Percentiles rank a stretch among this genome's conserved stretches.
phyloP scores from a whole-genome alignment of 306 rosid species.

The Lathyrus aphaca region DNA sequence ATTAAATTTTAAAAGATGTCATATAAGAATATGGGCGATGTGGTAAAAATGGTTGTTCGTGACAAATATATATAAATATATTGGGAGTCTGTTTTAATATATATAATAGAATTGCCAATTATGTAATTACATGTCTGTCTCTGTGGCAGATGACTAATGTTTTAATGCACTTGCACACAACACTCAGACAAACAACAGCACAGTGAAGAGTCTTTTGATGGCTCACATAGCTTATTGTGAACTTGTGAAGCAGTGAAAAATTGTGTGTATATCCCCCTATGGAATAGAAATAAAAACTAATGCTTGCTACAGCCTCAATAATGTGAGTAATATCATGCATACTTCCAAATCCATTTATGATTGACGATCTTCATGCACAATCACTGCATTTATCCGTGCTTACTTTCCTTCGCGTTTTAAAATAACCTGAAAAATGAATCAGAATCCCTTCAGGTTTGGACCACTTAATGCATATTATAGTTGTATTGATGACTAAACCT shows the following conservation, averaged over 20 bases:
- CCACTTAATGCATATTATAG: neutral
- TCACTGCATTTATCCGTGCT: slow-evolving; percentile 27
- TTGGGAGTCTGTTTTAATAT: too few relatives aligned
- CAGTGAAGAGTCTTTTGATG: slow-evolving; percentile 20
- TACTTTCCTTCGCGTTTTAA: slow-evolving; percentile 24
- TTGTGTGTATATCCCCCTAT: slow-evolving; percentile 1
- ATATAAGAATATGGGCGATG: too few relatives aligned
- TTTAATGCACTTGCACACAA: slow-evolving; percentile 32
- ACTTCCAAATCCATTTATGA: slow-evolving; percentile 28
- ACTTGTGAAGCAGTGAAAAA: slow-evolving; percentile 21
- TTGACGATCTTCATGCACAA: slow-evolving; percentile 30
- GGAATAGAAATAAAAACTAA: slow-evolving; percentile 34
- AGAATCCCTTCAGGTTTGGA: slow-evolving; percentile 34
- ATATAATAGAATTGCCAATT: neutral
- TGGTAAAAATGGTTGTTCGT: too few relatives aligned
- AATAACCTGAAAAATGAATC: slow-evolving; percentile 47
- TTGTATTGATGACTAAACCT: slow-evolving; percentile 11
- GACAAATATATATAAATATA: too few relatives aligned
- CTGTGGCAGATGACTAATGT: slow-evolving; percentile 8
- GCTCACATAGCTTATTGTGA: slow-evolving; percentile 26
- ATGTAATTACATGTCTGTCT: slow-evolving; percentile 1
- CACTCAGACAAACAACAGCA: slow-evolving; percentile 16
- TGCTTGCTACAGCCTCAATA: slow-evolving; percentile 12
- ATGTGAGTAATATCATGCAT: slow-evolving; percentile 19
- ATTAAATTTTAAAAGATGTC: too few relatives aligned